Evolutionary conservation across 768 basidiomycete species (phyloP).

Genomic region (Naganishia antarctica): DNA sequence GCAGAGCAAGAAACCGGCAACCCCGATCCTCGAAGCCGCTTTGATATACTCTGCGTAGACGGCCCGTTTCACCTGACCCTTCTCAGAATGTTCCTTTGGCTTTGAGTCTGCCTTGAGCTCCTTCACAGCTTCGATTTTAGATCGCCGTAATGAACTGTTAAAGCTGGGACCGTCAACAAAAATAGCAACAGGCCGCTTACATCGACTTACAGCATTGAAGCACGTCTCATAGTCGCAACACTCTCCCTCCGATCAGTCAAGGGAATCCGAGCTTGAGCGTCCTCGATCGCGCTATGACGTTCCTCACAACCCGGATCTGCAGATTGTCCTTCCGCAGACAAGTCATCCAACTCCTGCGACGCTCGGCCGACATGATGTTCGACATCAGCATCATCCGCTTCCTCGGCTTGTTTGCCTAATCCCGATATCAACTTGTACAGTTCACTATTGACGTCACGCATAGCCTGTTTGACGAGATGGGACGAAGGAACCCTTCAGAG

Average conservation of each 20-base stretch:
- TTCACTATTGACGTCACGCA: slow-evolving; percentile 61
- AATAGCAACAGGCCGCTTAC: background rate
- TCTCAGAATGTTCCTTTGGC: slow-evolving; percentile 61
- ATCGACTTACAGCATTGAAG: slow-evolving; percentile 38
- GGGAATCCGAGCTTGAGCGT: slow-evolving; percentile 34
- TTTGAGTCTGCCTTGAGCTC: slow-evolving; percentile 48
- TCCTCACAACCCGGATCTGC: background rate
- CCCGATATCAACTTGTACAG: slow-evolving; percentile 63
- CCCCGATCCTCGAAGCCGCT: slow-evolving; percentile 71
- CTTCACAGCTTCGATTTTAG: slow-evolving; percentile 46
- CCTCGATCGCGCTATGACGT: slow-evolving; percentile 33
- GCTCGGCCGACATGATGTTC: slow-evolving; percentile 29
- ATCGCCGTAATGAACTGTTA: slow-evolving; percentile 27
- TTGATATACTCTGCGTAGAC: slow-evolving; percentile 75
- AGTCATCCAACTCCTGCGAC: slow-evolving; percentile 32
- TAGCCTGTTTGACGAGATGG: slow-evolving; percentile 40
- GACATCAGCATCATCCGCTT: slow-evolving; percentile 4
- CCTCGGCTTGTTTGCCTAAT: slow-evolving; percentile 46
- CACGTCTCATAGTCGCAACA: slow-evolving; percentile 42
- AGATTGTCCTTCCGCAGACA: slow-evolving; percentile 36
- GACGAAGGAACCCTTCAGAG: background rate
- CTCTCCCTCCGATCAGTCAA: slow-evolving; percentile 39
- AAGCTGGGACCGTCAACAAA: slow-evolving; percentile 24
- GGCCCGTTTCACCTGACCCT: slow-evolving; percentile 69
- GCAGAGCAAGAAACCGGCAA: slow-evolving; percentile 58